A percentile compares a stretch with the other conserved stretches of the same genome.
Evolutionary conservation across 2,329 filamentous ascomycete species (phyloP).

Genomic region (Pezicula neosporulosa): DNA sequence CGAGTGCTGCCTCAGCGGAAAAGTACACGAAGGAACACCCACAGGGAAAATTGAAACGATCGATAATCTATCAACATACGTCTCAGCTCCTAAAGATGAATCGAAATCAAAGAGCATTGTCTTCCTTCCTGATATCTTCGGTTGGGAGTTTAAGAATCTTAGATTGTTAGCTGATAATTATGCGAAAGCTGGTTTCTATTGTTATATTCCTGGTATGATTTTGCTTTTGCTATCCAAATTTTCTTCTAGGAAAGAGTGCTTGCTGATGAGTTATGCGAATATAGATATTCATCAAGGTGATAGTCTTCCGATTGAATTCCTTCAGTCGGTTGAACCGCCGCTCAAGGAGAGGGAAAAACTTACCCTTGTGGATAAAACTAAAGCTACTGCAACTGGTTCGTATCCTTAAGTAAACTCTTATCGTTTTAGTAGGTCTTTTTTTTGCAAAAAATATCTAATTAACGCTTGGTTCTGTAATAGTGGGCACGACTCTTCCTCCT

Average conservation of each 20-base stretch:
- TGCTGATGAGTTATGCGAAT: too few species aligned
- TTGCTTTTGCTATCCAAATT: too few species aligned
- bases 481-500: constrained; percentile 36
- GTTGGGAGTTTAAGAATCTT: constrained; percentile 43
- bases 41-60: constrained; percentile 32
- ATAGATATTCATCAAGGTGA: constrained; percentile 39
- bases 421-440: too few species aligned
- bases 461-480: constrained; percentile 2
- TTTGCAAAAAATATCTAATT: too few species aligned
- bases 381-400: constrained; percentile 30
- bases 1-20: constrained; percentile 38
- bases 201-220: constrained; percentile 38
- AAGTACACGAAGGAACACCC: constrained; percentile 33
- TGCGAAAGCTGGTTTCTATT: constrained; percentile 38
- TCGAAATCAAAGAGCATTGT: constrained; percentile 41
- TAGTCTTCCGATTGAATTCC: constrained; percentile 33
- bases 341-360: constrained; percentile 33
- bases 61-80: constrained; percentile 36
- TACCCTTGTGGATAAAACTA: constrained; percentile 34
- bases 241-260: too few species aligned
- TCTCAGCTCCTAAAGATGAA: constrained; percentile 36
- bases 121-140: constrained; percentile 46
- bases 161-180: constrained; percentile 44
- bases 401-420: too few species aligned
- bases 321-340: constrained; percentile 38